Evolutionary conservation across 2,329 filamentous ascomycete species (phyloP).

Genomic region (Tolypocladium sp.): DNA sequence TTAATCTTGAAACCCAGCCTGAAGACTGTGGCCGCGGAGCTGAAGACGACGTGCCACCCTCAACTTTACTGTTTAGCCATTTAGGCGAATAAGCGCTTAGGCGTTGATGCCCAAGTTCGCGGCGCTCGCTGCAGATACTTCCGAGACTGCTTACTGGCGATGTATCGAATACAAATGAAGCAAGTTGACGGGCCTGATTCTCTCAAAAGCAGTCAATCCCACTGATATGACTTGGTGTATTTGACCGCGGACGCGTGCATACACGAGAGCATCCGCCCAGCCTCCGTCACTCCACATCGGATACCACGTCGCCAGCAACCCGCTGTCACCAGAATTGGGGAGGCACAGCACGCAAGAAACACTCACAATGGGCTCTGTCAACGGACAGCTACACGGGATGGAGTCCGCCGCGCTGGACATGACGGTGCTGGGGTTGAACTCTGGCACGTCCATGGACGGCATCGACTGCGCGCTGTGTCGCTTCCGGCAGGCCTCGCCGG

Average conservation of each 20-base stretch:
- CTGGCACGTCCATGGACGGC: slow-evolving; percentile 43
- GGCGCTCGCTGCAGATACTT: not conserved
- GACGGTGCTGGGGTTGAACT: slow-evolving; percentile 41
- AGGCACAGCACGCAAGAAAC: not conserved
- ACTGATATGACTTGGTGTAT: not conserved
- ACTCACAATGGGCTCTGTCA: not conserved
- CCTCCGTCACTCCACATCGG: not conserved
- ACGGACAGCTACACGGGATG: slow-evolving; percentile 5
- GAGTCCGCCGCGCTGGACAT: slow-evolving; percentile 28
- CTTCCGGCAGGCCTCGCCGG: slow-evolving; percentile 43
- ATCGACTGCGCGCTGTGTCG: slow-evolving; percentile 50
- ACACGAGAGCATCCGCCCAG: not conserved
- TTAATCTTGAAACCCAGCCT: no score
- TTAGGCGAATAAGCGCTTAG: not conserved
- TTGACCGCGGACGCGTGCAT: not conserved
- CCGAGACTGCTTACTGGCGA: no score
- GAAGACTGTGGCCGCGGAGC: not conserved
- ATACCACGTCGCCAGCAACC: not conserved
- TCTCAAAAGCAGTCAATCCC: not conserved
- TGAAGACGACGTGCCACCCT: no score
- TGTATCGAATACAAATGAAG: not conserved
- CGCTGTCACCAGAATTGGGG: not conserved
- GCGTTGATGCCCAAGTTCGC: not conserved
- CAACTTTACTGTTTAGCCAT: not conserved
- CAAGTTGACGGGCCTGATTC: no score